Conservation (phyloP, 306 rosid genomes). For the Vigna reflexopilosa region DNA sequence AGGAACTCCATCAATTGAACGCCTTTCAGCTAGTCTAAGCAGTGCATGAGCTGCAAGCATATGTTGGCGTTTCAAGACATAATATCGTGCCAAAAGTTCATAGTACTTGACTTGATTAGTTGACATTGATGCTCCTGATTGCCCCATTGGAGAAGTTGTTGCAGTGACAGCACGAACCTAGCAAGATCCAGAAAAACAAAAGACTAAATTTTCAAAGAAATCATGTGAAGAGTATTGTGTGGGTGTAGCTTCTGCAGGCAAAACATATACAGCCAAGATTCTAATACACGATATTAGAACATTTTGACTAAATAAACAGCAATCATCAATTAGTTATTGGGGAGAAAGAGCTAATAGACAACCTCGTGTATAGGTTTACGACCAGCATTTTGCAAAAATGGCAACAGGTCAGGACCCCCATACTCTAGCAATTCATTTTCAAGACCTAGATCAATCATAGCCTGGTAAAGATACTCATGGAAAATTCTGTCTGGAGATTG, state of each 20-base stretch:
- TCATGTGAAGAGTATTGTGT: neutral
- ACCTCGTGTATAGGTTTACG: slow-evolving; percentile 84
- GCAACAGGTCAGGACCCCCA: slow-evolving; percentile 95
- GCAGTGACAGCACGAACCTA: slow-evolving; percentile 80
- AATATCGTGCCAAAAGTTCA: slow-evolving; percentile 93
- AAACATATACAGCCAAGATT: slow-evolving; percentile 33
- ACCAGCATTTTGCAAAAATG: slow-evolving; percentile 89
- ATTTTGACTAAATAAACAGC: slow-evolving; percentile 33
- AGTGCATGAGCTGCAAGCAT: slow-evolving; percentile 93
- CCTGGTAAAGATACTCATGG: slow-evolving; percentile 84
- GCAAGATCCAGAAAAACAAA: slow-evolving; percentile 39
- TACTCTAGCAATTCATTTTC: slow-evolving; percentile 90
- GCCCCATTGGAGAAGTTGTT: slow-evolving; percentile 67
- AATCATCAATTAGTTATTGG: slow-evolving; percentile 34
- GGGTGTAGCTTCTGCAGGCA: slow-evolving; percentile 33
- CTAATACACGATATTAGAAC: slow-evolving; percentile 19
- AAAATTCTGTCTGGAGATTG: slow-evolving; percentile 91
- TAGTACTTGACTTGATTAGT: slow-evolving; percentile 76
- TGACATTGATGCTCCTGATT: slow-evolving; percentile 64
- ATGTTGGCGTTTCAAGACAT: slow-evolving; percentile 90
- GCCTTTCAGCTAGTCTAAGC: slow-evolving; percentile 86
- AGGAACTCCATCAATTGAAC: slow-evolving; percentile 69
- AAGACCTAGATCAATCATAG: slow-evolving; percentile 96
- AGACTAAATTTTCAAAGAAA: slow-evolving; percentile 21
- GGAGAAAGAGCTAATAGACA: slow-evolving; percentile 40